Evolutionary conservation across 2,329 filamentous ascomycete genomes (phyloP).

Genomic region (Bipolaris cookei): DNA sequence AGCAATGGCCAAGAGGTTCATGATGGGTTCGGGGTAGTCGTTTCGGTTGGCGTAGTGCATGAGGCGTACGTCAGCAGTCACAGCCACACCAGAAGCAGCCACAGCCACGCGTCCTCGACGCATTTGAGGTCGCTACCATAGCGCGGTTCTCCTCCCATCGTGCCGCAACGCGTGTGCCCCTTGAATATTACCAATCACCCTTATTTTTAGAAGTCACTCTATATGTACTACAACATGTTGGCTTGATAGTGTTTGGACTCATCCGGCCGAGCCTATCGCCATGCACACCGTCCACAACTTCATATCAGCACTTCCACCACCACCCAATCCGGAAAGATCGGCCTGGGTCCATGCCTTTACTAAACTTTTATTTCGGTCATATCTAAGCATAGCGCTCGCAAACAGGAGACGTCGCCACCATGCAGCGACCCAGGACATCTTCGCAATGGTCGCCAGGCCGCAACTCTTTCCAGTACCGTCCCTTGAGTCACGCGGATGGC

Average conservation of each 20-base stretch:
- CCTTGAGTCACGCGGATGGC: slow-evolving; percentile 11
- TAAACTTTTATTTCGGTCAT: slow-evolving; percentile 15
- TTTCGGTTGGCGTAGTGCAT: slow-evolving; percentile 3
- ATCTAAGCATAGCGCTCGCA: slow-evolving; percentile 14
- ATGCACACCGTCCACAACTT: slow-evolving; percentile 7
- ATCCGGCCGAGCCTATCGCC: slow-evolving; percentile 6
- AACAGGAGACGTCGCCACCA: slow-evolving; percentile 12
- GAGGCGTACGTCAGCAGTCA: slow-evolving; percentile 14
- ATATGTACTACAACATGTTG: slow-evolving; percentile 1
- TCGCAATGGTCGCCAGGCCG: neutral
- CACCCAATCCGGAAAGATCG: slow-evolving; percentile 17
- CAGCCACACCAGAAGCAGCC: slow-evolving; percentile 15
- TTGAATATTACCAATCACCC: neutral
- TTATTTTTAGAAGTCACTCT: slow-evolving; percentile 12
- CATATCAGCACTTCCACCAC: slow-evolving; percentile 6
- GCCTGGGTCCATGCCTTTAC: slow-evolving; percentile 9
- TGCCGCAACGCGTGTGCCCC: slow-evolving; percentile 1
- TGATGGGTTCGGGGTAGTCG: neutral
- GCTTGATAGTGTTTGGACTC: neutral
- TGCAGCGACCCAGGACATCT: slow-evolving; percentile 6
- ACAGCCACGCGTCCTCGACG: slow-evolving; percentile 16
- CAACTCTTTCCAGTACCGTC: slow-evolving; percentile 11
- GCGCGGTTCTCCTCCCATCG: slow-evolving; percentile 1
- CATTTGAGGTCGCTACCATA: slow-evolving; percentile 1
- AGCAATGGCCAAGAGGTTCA: neutral